Percentiles rank a stretch among this genome's conserved stretches.
Conservation (phyloP, 768 basidiomycete genomes). For the Termitomyces sp. region DNA sequence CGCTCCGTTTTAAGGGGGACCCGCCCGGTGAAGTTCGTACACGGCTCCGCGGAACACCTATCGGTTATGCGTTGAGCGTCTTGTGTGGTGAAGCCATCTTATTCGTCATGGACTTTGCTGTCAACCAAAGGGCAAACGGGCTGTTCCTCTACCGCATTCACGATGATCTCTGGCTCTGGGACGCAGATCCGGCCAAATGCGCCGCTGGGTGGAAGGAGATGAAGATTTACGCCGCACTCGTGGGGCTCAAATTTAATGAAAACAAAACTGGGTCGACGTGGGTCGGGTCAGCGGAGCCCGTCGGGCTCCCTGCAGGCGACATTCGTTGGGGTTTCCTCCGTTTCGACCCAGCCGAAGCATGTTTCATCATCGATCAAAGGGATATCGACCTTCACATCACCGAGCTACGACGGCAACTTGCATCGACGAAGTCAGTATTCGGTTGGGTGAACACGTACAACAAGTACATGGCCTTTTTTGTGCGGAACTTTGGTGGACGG, state of each 20-base stretch:
- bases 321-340: constrained; percentile 19
- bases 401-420: constrained; percentile 28
- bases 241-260: too few species aligned
- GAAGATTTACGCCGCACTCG: too few species aligned
- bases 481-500: constrained; percentile 25
- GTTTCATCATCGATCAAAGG: constrained; percentile 21
- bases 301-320: constrained; percentile 15
- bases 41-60: constrained; percentile 39
- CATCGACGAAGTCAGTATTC: constrained; percentile 25
- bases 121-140: too few species aligned
- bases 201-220: constrained; percentile 38
- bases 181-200: constrained; percentile 27
- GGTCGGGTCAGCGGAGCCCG: too few species aligned
- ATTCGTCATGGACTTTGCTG: constrained; percentile 46
- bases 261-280: too few species aligned
- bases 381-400: constrained; percentile 25
- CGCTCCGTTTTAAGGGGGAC: constrained; percentile 12
- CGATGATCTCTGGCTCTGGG: constrained; percentile 43
- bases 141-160: constrained; percentile 41
- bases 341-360: constrained; percentile 2
- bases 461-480: constrained; percentile 30
- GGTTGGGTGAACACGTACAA: constrained; percentile 30
- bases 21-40: constrained; percentile 18
- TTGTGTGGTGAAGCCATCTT: constrained; percentile 38
- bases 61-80: constrained; percentile 36